Evolutionary conservation across 1,284 basidiomycete species (phyloP), one percentile per base, ranked within the genome.

Genomic region (Lentinula novae-zelandiae): DNA sequence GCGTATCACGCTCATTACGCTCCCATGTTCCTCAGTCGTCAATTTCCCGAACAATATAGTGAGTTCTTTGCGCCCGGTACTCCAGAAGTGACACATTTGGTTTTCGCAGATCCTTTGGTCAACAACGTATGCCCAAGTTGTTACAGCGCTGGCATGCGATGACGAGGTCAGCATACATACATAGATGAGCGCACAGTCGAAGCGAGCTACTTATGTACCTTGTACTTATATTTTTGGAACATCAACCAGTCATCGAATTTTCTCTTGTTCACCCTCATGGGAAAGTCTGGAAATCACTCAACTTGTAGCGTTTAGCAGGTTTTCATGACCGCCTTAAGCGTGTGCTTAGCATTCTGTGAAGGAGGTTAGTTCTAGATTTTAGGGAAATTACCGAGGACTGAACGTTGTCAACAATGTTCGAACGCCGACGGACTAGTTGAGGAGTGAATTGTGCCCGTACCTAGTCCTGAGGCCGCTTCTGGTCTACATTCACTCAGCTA

Each of bases 31-130:
- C 38, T 31, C 34, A 63, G 62, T 36, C 59, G 60, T 34, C 62
- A 63, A 53, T 63, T 63, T 42, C 62, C 62, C 15, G 62, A 63
- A 22, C 62, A 63, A 46, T 63, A 63, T 38, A 56, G 62, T 63
- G 54, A 53, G 62, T 63, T 38, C 42, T 33, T 53, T 36, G 38
- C 42, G 17, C 31, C 48, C 27, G 27, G 12, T 50, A 15, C 36
- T n/a, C 22, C 22, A 20, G 20, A n/a, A 22, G 8, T 44, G 31
- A 58, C 40, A 40, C 36, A 38, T 13, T 33, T 36, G 12, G 17
- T 46, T 22, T 42, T 15, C 51, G n/a, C 39, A 63, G 62, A 63
- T 51, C 62, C 62, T 22, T 42, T 58, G 5, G 42, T 63, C 17
- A 63, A 63, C 52, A 63, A 51, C 38, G 46, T 60, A 31, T 63